phyloP scores from a whole-genome alignment of 2,329 filamentous ascomycete genomes.

The Pestalotiopsis fici region DNA sequence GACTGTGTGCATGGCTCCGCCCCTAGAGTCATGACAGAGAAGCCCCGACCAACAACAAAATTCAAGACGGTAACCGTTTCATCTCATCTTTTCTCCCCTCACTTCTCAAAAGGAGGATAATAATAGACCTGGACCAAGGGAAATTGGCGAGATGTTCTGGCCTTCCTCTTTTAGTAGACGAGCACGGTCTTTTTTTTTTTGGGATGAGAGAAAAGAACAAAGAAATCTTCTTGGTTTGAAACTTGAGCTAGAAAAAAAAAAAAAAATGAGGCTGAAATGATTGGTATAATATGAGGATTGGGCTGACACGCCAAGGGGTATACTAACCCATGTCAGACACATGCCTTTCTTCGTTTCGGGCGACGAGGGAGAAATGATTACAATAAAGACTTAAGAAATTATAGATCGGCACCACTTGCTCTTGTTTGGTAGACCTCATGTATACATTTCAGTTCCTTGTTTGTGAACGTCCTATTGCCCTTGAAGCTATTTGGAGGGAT shows the following conservation, averaged over 20 bases:
- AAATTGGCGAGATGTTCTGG: background rate
- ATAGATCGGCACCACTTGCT: background rate
- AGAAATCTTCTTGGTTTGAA: background rate
- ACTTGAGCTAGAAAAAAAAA: background rate
- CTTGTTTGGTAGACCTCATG: background rate
- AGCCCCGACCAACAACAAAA: too few relatives aligned
- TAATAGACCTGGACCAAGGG: background rate
- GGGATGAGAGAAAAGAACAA: background rate
- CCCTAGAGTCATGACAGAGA: too few relatives aligned
- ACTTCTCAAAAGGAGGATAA: background rate
- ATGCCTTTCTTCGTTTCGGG: background rate
- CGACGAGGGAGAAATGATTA: background rate
- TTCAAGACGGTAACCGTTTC: background rate
- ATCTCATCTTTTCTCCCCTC: background rate
- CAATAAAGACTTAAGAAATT: too few relatives aligned
- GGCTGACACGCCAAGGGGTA: background rate
- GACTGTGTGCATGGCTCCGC: too few relatives aligned
- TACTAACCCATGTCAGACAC: background rate
- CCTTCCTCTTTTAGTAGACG: background rate
- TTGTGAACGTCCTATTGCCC: background rate
- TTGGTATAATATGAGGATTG: background rate
- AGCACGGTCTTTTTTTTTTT: background rate
- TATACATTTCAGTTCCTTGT: background rate
- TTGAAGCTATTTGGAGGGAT: background rate
- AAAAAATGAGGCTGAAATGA: background rate